Percentiles rank a stretch among this genome's conserved stretches.
Evolutionary conservation across 2,329 filamentous ascomycete species (phyloP).

Genomic region (Stachybotrys elegans): DNA sequence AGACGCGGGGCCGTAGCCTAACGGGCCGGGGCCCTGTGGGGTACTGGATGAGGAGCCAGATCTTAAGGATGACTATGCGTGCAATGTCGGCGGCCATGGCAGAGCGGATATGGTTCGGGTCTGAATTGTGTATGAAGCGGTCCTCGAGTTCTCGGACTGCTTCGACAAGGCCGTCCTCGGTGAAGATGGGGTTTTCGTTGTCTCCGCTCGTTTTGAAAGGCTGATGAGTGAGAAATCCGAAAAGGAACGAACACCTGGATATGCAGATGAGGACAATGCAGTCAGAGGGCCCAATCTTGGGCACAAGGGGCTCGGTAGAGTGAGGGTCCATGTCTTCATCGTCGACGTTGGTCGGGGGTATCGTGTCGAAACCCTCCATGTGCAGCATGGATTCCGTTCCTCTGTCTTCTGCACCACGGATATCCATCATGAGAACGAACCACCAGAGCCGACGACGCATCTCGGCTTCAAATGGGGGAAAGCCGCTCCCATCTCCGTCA

Average conservation of each 20-base stretch:
- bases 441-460: slow-evolving; percentile 58
- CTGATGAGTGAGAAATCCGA: slow-evolving; percentile 32
- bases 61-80: slow-evolving; percentile 38
- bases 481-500: slow-evolving; percentile 30
- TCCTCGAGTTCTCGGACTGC: slow-evolving; percentile 33
- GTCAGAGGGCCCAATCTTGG: slow-evolving; percentile 32
- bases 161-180: slow-evolving; percentile 34
- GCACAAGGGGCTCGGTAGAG: slow-evolving; percentile 24
- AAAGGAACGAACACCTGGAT: slow-evolving; percentile 32
- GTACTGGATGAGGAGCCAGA: slow-evolving; percentile 42
- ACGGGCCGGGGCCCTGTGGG: slow-evolving; percentile 30
- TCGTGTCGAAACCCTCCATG: slow-evolving; percentile 38
- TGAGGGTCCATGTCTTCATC: slow-evolving; percentile 44
- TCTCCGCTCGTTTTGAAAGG: slow-evolving; percentile 15
- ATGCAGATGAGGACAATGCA: slow-evolving; percentile 35
- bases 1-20: slow-evolving; percentile 24
- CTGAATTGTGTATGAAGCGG: slow-evolving; percentile 30
- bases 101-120: slow-evolving; percentile 26
- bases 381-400: slow-evolving; percentile 41
- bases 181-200: slow-evolving; percentile 14
- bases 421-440: slow-evolving; percentile 58
- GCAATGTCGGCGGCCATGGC: slow-evolving; percentile 33
- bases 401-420: slow-evolving; percentile 48
- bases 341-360: slow-evolving; percentile 46
- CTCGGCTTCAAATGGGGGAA: slow-evolving; percentile 49